A percentile compares a stretch with the other conserved stretches of the same genome.
Evolutionary conservation across 78 protist genomes (phyloP).

Genomic region (Chrysochromulina parva): DNA sequence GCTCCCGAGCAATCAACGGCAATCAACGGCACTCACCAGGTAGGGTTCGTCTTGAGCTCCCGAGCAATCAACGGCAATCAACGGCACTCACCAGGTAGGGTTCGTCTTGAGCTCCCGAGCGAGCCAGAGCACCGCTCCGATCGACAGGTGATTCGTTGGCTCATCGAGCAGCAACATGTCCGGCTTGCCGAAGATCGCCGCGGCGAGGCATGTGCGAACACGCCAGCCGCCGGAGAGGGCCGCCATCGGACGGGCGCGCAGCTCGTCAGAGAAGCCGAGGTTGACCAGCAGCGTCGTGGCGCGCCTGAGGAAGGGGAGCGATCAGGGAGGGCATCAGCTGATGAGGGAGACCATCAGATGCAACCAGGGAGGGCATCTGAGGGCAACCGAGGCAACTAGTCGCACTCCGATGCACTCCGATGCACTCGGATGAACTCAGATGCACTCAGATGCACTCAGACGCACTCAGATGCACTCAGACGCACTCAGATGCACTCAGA

Average conservation of each 20-base stretch:
- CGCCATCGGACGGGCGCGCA: constrained; percentile 41
- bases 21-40: too few species aligned
- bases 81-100: constrained; percentile 30
- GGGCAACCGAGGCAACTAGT: too few species aligned
- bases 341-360: too few species aligned
- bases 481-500: too few species aligned
- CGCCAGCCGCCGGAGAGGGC: constrained; percentile 34
- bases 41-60: too few species aligned
- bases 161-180: constrained; percentile 92
- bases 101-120: not conserved
- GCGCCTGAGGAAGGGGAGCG: not conserved
- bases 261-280: constrained; percentile 81
- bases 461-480: too few species aligned
- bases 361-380: too few species aligned
- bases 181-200: constrained; percentile 88
- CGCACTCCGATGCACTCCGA: too few species aligned
- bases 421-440: too few species aligned
- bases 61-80: constrained; percentile 72
- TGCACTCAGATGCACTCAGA: too few species aligned
- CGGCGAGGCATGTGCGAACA: constrained; percentile 79
- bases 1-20: too few species aligned
- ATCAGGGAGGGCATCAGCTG: too few species aligned
- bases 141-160: not conserved
- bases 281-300: constrained; percentile 67
- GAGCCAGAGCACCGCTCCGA: constrained; percentile 36